phyloP scores from a whole-genome alignment of 345 rosid genomes.

The Reutealis trisperma region DNA sequence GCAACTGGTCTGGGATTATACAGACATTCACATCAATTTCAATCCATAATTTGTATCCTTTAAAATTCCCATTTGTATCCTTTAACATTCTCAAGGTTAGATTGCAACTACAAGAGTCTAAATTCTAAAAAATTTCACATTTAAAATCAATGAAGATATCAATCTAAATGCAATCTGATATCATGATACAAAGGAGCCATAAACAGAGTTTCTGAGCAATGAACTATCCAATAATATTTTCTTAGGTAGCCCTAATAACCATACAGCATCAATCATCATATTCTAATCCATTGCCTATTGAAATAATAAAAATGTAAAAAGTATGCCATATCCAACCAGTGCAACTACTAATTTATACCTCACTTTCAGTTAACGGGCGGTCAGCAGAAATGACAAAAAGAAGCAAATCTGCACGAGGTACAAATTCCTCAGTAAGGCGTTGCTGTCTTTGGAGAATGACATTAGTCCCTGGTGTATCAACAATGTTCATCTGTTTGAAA shows the following conservation, averaged over 20 bases:
- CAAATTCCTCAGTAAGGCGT: conserved; percentile 92
- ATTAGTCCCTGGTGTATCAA: conserved; percentile 95
- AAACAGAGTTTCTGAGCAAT: not conserved
- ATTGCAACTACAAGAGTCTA: not conserved
- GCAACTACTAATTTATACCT: conserved; percentile 50
- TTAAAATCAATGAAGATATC: not conserved
- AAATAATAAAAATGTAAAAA: not conserved
- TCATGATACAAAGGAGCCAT: not conserved
- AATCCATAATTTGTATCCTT: not conserved
- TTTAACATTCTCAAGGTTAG: not conserved
- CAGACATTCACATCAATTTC: not conserved
- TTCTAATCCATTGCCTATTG: not conserved
- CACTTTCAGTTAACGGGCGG: conserved; percentile 95
- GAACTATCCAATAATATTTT: conserved; percentile 8
- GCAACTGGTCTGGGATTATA: conserved; percentile 1
- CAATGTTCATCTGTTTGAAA: conserved; percentile 72
- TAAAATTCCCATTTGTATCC: not conserved
- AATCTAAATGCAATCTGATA: not conserved
- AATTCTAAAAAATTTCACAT: not conserved
- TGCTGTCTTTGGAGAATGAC: conserved; percentile 97
- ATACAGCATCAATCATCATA: not conserved
- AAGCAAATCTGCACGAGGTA: conserved; percentile 93
- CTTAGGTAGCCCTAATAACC: not conserved
- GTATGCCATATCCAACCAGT: conserved; percentile 7
- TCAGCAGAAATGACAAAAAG: conserved; percentile 95